Percentiles rank a stretch among this genome's conserved stretches.
Conservation (phyloP, 441 rosid species). For the Geranium incanum region DNA sequence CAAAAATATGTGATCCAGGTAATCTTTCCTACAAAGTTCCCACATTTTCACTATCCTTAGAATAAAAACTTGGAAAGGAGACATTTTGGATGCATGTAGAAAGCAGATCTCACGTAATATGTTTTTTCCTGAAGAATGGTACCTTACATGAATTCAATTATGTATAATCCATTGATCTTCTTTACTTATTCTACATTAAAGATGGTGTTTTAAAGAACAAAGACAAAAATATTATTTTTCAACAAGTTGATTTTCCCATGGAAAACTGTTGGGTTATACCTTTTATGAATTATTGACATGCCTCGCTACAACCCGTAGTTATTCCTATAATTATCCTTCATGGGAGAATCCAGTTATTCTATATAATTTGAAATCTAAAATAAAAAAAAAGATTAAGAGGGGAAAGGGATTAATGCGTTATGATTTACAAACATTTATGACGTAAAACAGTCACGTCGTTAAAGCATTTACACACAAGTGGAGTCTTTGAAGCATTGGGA, state of each 20-base stretch:
- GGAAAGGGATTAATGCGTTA: background rate
- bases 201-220: background rate
- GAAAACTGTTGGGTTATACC: background rate
- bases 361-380: background rate
- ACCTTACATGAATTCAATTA: background rate
- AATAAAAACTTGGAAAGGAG: background rate
- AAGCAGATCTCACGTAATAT: background rate
- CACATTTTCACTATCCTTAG: background rate
- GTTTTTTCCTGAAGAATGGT: no score
- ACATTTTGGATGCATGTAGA: background rate
- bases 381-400: background rate
- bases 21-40: background rate
- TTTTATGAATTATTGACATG: background rate
- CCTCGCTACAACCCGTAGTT: background rate
- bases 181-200: background rate
- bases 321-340: background rate
- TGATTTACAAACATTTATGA: background rate
- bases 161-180: background rate
- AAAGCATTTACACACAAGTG: background rate
- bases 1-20: background rate
- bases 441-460: background rate
- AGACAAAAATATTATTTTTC: background rate
- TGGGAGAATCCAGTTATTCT: background rate
- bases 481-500: background rate
- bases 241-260: background rate